A percentile compares a stretch with the other conserved stretches of the same genome.
Evolutionary conservation across 2,329 filamentous ascomycete species (phyloP).

Genomic region (Colletotrichum viniferum): DNA sequence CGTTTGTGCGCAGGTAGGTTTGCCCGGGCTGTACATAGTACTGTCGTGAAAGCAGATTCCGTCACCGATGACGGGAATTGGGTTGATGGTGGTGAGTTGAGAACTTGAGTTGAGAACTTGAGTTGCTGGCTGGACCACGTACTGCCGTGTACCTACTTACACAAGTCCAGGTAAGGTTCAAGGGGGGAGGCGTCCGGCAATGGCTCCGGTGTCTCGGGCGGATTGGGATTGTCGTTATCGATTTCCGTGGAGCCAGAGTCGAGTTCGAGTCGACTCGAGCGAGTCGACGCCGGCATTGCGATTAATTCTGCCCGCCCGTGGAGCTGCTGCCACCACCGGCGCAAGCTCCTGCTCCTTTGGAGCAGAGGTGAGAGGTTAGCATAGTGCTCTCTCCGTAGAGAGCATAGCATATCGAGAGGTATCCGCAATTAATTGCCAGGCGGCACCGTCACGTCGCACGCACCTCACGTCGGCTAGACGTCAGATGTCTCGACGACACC

Average conservation of each 20-base stretch:
- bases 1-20: background rate
- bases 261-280: background rate
- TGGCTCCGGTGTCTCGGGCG: background rate
- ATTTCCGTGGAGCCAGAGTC: background rate
- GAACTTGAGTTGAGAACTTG: too few relatives aligned
- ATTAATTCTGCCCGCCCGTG: background rate
- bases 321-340: background rate
- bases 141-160: background rate
- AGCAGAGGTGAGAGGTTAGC: background rate
- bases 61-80: constrained; percentile 1
- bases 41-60: background rate
- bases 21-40: background rate
- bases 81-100: background rate
- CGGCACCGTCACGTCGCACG: background rate
- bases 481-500: constrained; percentile 21
- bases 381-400: background rate
- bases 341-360: background rate
- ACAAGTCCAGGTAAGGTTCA: background rate
- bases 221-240: background rate
- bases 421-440: background rate
- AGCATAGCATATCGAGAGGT: background rate
- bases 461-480: constrained; percentile 8
- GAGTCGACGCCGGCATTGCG: background rate
- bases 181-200: background rate
- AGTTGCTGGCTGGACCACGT: background rate